Evolutionary conservation across 768 basidiomycete species (phyloP).

Genomic region (Boletellus ananas): DNA sequence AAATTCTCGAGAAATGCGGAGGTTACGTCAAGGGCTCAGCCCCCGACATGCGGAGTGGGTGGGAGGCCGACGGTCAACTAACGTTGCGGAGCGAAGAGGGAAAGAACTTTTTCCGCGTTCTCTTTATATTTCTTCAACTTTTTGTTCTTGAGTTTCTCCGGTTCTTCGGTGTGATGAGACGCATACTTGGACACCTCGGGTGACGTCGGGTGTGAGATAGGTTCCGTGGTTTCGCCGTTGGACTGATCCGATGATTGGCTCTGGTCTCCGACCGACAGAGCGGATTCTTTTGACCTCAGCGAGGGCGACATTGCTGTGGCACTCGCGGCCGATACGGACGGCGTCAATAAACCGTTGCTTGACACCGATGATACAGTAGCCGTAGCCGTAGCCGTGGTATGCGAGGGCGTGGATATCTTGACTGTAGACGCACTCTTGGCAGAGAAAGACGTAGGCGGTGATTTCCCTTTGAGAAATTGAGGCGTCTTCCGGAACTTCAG

Average conservation of each 20-base stretch:
- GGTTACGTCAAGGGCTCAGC: constrained; percentile 23
- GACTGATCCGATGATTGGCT: constrained; percentile 74
- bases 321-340: constrained; percentile 56
- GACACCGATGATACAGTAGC: constrained; percentile 36
- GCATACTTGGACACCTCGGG: constrained; percentile 31
- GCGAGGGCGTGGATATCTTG: constrained; percentile 42
- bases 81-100: constrained; percentile 73
- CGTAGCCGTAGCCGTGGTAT: constrained; percentile 36
- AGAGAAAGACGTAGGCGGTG: constrained; percentile 45
- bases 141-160: constrained; percentile 64
- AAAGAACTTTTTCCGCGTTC: constrained; percentile 81
- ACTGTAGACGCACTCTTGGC: constrained; percentile 27
- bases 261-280: constrained; percentile 64
- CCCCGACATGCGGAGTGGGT: constrained; percentile 8
- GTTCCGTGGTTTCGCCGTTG: constrained; percentile 43
- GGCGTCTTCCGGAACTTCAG: constrained; percentile 72
- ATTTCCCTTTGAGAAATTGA: constrained; percentile 70
- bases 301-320: constrained; percentile 54
- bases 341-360: constrained; percentile 52
- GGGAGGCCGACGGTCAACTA: constrained; percentile 28
- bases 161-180: constrained; percentile 36
- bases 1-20: constrained; percentile 12
- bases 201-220: constrained; percentile 21
- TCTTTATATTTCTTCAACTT: constrained; percentile 86
- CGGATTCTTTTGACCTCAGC: constrained; percentile 77